Evolutionary conservation across 148 eudicot genomes (phyloP), one percentile per base, ranked within the genome.

Genomic region (Tetragonia tetragonoides): DNA sequence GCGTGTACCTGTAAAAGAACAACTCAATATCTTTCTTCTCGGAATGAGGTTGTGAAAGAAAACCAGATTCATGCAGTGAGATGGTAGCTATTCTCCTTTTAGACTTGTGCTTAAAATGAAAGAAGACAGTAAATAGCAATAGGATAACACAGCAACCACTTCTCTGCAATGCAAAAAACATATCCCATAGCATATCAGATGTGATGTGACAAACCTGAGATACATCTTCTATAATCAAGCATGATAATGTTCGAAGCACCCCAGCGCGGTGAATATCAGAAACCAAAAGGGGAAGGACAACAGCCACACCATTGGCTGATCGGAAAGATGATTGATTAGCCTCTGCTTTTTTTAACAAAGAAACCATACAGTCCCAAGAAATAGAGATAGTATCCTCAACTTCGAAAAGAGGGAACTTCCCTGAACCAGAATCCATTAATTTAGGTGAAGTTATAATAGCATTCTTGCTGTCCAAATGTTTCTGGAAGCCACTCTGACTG

Each of bases 301-400:
- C 81, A 37, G 88, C 82, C 76, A 93, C 97, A 57, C 98, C 99
- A 88, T 87, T 89, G 81, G 89, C 91, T 41, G 93, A 83, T 75
- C 99, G 98, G 80, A 96, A 96, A 42, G 90, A 88, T 49, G 90
- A 88, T 90, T 96, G 99, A 85, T 90, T 96, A 49, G 92, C 86
- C 78, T 93, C 99, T 24, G 99, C 91, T 88, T 93, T 96, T 90
- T 88, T 96, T 82, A 96, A 78, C 80, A 96, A 83, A 51, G 95
- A 93, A 72, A 93, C 93, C 88, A 93, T 79, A 83, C 98, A 96
- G 80, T 96, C 99, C 99, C 99, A 96, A 74, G 99, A 92, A 81
- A 88, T 83, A 63, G 87, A 72, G 57, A 87, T 87, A 24, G 99
- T 96, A 61, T 80, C 85, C 78, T 91, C 95, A 59, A 80, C 87